These are phyloP conservation scores for Claviceps pazoutovae DNA, from an alignment of 2,329 filamentous ascomycete genomes.

Conservation along the genomic window DNA sequence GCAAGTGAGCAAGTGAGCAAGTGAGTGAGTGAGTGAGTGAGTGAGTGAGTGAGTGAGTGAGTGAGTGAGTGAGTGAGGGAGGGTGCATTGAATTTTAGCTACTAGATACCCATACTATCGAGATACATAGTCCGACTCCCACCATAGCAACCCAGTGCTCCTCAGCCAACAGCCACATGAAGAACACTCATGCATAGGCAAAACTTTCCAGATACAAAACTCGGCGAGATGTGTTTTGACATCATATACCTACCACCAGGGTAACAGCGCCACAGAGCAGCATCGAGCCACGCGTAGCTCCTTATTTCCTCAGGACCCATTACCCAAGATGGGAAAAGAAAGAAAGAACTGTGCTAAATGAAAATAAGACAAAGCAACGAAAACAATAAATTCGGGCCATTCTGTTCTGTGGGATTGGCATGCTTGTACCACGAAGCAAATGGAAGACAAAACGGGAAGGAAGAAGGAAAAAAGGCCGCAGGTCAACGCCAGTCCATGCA, in stretches of 20 bases:
- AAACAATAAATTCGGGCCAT: background rate
- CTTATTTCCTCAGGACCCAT: background rate
- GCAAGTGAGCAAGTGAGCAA: too few species aligned
- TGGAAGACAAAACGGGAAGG: background rate
- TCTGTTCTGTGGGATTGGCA: background rate
- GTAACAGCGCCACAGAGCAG: background rate
- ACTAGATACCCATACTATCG: background rate
- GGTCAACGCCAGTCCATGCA: slow-evolving; percentile 18
- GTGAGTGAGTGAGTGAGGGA: background rate
- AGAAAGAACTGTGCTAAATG: background rate
- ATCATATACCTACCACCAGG: background rate
- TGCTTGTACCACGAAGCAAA: background rate
- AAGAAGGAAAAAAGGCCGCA: background rate
- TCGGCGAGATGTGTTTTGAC: background rate
- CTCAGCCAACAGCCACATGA: background rate
- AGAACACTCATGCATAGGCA: background rate
- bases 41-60: too few species aligned
- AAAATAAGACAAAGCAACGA: background rate
- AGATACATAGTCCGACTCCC: background rate
- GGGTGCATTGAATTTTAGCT: background rate
- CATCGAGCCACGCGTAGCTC: background rate
- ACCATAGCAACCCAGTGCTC: background rate
- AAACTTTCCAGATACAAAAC: background rate
- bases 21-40: too few species aligned
- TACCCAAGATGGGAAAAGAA: background rate